These are phyloP conservation scores for Diplotaxis tenuifolia DNA, from an alignment of 345 rosid genomes.

Conservation along the genomic window DNA sequence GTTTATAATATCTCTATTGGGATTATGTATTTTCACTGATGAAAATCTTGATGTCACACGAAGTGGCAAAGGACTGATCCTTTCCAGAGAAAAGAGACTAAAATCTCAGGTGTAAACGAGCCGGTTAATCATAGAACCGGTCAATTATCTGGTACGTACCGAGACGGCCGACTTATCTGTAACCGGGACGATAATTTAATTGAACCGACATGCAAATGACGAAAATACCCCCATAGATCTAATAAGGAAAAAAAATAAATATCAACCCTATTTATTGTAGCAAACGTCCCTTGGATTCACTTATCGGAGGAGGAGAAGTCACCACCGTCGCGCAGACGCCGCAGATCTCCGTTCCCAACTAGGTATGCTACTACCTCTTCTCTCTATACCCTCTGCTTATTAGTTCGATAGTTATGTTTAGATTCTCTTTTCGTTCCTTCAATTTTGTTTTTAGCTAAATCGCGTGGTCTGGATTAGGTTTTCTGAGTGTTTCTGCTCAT, in stretches of 20 bases:
- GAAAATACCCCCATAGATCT: not conserved
- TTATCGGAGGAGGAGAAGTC: not conserved
- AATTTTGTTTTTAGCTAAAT: not conserved
- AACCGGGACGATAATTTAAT: not conserved
- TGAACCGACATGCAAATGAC: not conserved
- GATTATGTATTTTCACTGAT: no score
- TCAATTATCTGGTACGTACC: not conserved
- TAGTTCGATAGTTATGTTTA: not conserved
- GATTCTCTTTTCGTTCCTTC: not conserved
- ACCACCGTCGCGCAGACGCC: not conserved
- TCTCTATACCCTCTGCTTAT: not conserved
- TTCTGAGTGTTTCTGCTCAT: not conserved
- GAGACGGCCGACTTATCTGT: not conserved
- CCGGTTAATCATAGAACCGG: not conserved
- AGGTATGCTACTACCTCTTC: not conserved
- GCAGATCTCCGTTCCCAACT: not conserved
- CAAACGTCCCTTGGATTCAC: not conserved
- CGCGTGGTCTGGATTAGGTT: not conserved
- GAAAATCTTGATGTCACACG: no score
- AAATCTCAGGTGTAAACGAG: no score
- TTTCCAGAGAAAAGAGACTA: no score
- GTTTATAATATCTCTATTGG: no score
- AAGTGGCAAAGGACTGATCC: no score
- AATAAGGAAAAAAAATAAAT: not conserved
- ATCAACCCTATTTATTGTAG: not conserved